Evolutionary conservation across 305 asterid genomes (phyloP), one percentile per base, ranked within the genome.

Genomic region (Solanum aculeatissimum): DNA sequence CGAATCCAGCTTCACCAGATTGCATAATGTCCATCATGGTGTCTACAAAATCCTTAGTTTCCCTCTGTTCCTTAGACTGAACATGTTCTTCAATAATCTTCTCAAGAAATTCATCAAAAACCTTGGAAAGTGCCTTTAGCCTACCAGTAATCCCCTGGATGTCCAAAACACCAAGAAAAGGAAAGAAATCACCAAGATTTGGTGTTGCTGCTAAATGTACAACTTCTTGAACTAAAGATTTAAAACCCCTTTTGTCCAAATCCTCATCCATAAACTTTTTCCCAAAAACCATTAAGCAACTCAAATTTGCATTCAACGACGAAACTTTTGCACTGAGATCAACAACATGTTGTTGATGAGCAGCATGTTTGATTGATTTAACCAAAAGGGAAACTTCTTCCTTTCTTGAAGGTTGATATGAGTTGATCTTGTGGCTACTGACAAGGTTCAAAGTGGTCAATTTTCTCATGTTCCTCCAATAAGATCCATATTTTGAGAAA

Each of bases 391-490:
- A 62, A 29, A 93, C 80, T 81, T 93, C 95, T 18, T 85, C 82
- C 69, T 86, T 88, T 77, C 95, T 90, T 93, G 91, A 92, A 0
- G 86, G 79, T 42, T 85, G 91, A 83, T 89, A 90, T 9, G 95
- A 93, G 23, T 14, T 83, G 53, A 92, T 90, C 74, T 88, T 93
- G 0, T 54, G 88, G 62, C 13, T 78, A 75, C 92, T 92, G 10
- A 91, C 87, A 68, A 93, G 80, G 82, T 89, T 90, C 69, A 92
- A 57, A 13, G 90, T 91, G 85, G 93, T 92, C 2, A 93, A 75
- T 66, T 91, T 93, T 12, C 92, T 91, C 90, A 93, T 89, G 85
- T 88, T 90, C 8, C 97, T 93, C 97, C 94, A 93, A 85, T 91
- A 91, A 0, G 89, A 86, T 2, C 95, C 94, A 43, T 92, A 93